Evolutionary conservation across 495 filamentous ascomycete genomes (phyloP).

Genomic region (Letharia lupina): DNA sequence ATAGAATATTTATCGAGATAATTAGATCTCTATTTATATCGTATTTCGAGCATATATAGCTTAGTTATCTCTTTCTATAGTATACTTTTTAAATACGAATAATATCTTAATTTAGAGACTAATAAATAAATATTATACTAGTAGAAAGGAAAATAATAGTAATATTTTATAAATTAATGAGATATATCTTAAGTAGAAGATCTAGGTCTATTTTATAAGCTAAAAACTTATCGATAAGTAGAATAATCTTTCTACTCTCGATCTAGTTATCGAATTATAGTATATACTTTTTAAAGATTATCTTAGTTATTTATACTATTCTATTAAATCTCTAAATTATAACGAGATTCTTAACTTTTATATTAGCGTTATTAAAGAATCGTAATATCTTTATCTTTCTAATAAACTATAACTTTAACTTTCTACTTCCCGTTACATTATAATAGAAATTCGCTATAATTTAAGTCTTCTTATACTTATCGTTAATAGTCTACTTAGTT

Average conservation of each 20-base stretch:
- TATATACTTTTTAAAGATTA: neutral
- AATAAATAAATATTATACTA: neutral
- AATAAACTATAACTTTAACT: neutral
- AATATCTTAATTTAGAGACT: neutral
- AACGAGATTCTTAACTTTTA: neutral
- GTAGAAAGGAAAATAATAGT: neutral
- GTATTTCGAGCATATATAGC: neutral
- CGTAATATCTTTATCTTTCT: neutral
- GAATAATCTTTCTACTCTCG: neutral
- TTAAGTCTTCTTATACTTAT: too few species aligned
- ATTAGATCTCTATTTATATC: neutral
- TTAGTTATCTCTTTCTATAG: neutral
- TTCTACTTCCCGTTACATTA: neutral
- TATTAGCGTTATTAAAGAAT: neutral
- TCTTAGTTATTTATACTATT: neutral
- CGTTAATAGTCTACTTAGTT: too few species aligned
- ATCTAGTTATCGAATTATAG: neutral
- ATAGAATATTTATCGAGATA: neutral
- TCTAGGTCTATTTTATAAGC: neutral
- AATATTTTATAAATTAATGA: neutral
- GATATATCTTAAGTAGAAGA: neutral
- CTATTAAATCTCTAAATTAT: neutral
- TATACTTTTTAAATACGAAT: neutral
- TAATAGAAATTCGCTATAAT: neutral
- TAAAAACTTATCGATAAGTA: neutral